Evolutionary conservation across 305 asterid genomes (phyloP).

Genomic region (Coffea humblotiana): DNA sequence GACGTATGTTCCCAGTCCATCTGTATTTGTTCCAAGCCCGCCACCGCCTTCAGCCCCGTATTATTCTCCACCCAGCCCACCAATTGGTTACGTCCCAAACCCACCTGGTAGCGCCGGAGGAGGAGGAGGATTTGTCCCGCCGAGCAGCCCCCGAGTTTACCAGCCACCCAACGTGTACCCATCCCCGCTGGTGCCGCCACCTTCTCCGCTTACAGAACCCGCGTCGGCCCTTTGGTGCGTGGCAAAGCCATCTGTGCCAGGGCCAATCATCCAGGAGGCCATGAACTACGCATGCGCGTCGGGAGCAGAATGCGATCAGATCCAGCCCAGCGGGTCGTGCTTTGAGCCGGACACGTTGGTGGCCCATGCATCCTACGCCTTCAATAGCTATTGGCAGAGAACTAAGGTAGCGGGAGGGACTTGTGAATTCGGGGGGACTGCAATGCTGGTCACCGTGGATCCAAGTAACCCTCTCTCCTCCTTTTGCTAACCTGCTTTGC

Average conservation of each 20-base stretch:
- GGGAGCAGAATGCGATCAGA: constrained; percentile 77
- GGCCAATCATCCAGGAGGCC: constrained; percentile 82
- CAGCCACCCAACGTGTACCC: constrained; percentile 81
- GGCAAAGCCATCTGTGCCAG: constrained; percentile 90
- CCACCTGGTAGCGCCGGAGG: constrained; percentile 23
- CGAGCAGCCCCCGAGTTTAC: constrained; percentile 39
- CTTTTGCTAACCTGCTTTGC: too few species aligned
- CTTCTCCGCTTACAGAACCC: constrained; percentile 44
- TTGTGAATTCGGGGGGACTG: constrained; percentile 91
- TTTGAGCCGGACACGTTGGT: constrained; percentile 64
- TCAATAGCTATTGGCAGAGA: constrained; percentile 89
- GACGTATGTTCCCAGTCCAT: constrained; percentile 37
- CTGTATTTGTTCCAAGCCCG: constrained; percentile 6
- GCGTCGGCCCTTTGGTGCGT: constrained; percentile 74
- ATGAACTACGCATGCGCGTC: constrained; percentile 92
- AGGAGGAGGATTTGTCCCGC: constrained; percentile 28
- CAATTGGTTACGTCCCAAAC: constrained; percentile 23
- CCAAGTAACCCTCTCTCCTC: constrained; percentile 52
- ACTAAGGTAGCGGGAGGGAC: constrained; percentile 69
- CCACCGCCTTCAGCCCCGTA: constrained; percentile 24
- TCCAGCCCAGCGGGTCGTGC: constrained; percentile 70
- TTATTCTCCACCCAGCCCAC: constrained; percentile 30
- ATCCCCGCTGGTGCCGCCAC: constrained; percentile 78
- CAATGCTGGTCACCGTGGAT: constrained; percentile 80
- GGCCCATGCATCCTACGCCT: constrained; percentile 90